Evolutionary conservation across 768 basidiomycete species (phyloP), one percentile per base, ranked within the genome.

Genomic region (Calvatia gigantea): DNA sequence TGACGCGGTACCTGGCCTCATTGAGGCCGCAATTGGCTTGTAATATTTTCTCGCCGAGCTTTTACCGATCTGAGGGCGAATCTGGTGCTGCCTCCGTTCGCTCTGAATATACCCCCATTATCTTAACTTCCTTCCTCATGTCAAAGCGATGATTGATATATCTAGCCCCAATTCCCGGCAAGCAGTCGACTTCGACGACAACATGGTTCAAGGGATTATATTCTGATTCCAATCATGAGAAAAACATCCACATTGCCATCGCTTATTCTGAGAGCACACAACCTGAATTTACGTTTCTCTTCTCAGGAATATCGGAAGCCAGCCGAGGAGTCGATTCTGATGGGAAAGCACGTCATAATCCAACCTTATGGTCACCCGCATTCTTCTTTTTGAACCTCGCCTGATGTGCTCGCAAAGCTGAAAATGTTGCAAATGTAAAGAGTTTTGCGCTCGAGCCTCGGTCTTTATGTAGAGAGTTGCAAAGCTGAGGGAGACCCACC

Each of bases 21-120:
- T 80, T 9, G 75, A 78, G 59, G 77, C 77, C 11, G 69, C 72
- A 8, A 75, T 79, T 31, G 75, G 76, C 3, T 53, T 76, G 8
- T 69, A 46, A 57, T 25, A 52, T 8, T 39, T 12, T 42, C 41
- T 21, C 11, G 25, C 21, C 25, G 19, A 23, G 25, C 25, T 1
- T 42, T 25, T 17, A 4, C 21, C 25, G 11, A 42, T 21, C 3
- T 7, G 21, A 25, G 12, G 35, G 35, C 35, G 17, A 15, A 6
- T n/a, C 41, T 23, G 41, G 14, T 12, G 11, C 25, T 21, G 41
- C 25, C 9, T 42, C 14, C 25, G 19, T 42, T 11, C 21, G 25
- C 19, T 42, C 19, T 4, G 23, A 42, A 42, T 42, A 42, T 21
- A 42, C 17, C 41, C 9, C n/a, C n/a, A n/a, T n/a, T n/a, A n/a